phyloP scores from a whole-genome alignment of 1,284 basidiomycete species.

The Moesziomyces parantarcticus region DNA sequence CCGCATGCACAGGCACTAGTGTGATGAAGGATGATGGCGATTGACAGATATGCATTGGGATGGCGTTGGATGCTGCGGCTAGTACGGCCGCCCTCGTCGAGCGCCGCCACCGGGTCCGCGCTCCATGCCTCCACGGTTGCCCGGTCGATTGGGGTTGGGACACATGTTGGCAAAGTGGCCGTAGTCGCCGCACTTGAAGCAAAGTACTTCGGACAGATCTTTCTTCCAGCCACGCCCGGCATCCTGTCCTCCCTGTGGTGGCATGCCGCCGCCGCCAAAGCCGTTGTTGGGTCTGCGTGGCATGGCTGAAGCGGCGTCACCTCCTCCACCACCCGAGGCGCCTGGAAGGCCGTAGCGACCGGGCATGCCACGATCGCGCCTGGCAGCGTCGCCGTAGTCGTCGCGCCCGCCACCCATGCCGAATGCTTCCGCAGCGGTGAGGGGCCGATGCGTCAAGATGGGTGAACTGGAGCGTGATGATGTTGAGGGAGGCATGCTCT shows the following conservation, averaged over 20 bases:
- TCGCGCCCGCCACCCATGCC: conserved; percentile 24
- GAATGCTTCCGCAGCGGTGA: conserved; percentile 64
- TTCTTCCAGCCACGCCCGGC: conserved; percentile 41
- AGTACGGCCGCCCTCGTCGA: conserved; percentile 33
- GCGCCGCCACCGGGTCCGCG: conserved; percentile 38
- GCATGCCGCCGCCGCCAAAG: not conserved
- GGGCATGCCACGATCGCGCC: conserved; percentile 21
- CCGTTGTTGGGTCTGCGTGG: conserved; percentile 18
- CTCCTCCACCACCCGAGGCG: conserved; percentile 11
- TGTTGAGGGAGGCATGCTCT: conserved; percentile 58
- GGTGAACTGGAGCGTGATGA: conserved; percentile 62
- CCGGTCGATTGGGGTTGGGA: conserved; percentile 56
- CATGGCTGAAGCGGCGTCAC: conserved; percentile 4
- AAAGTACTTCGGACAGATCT: conserved; percentile 60
- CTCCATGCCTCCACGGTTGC: conserved; percentile 59
- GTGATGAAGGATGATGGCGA: no score
- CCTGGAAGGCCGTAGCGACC: conserved; percentile 27
- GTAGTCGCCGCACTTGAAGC: conserved; percentile 65
- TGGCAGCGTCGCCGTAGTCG: conserved; percentile 26
- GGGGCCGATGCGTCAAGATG: conserved; percentile 60
- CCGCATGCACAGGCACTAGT: no score
- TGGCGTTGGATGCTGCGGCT: not conserved
- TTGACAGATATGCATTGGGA: no score
- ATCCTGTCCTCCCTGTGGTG: conserved; percentile 10
- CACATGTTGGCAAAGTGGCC: conserved; percentile 67